Conservation (phyloP, 139 green algal genomes). For the Tetraselmis striata region DNA sequence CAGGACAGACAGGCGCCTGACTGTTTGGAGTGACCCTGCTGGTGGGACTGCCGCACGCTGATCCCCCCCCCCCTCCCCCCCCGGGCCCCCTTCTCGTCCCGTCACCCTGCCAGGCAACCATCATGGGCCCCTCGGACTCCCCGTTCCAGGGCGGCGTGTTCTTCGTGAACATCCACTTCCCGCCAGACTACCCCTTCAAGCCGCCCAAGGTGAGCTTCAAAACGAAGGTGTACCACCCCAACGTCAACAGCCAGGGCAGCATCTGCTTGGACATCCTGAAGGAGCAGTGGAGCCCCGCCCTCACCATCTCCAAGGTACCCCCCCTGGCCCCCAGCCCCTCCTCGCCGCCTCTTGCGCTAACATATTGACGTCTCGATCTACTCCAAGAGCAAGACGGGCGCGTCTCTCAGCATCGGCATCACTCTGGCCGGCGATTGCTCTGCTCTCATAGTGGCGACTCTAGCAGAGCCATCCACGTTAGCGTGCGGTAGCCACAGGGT, state of each 20-base stretch:
- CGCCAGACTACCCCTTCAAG: constrained; percentile 96
- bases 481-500: no score
- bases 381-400: background rate
- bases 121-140: constrained; percentile 80
- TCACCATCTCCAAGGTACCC: constrained; percentile 96
- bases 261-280: constrained; percentile 99
- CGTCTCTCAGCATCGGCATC: background rate
- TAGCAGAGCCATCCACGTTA: no score
- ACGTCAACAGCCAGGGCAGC: constrained; percentile 92
- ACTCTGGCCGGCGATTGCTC: background rate
- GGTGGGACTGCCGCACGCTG: no score
- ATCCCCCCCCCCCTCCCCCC: background rate
- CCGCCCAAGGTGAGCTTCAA: constrained; percentile 70
- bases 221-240: constrained; percentile 92
- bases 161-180: constrained; percentile 94
- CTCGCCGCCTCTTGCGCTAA: no score
- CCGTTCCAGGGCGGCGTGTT: constrained; percentile 93
- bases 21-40: no score
- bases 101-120: constrained; percentile 47
- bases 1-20: no score
- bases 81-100: background rate
- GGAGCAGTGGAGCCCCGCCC: constrained; percentile 94
- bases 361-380: background rate
- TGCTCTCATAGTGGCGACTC: background rate
- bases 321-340: no score